phyloP scores from a whole-genome alignment of 2,329 filamentous ascomycete genomes.

The Sphaerulina musiva region DNA sequence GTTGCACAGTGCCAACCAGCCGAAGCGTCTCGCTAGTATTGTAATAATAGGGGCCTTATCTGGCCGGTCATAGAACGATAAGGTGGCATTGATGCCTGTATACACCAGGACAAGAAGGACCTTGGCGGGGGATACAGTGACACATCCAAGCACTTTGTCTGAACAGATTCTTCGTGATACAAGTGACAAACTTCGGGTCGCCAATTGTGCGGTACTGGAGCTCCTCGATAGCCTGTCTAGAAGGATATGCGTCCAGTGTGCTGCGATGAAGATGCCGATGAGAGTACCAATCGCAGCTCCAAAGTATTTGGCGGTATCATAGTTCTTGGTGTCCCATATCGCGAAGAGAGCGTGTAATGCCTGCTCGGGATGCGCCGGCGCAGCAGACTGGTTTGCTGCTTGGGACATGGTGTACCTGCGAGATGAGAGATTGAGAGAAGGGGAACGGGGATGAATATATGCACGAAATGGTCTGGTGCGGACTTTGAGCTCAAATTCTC shows the following conservation, averaged over 20 bases:
- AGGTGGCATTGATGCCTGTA: slow-evolving; percentile 16
- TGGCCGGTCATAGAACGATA: slow-evolving; percentile 19
- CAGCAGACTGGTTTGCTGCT: slow-evolving; percentile 1
- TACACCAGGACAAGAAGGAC: slow-evolving; percentile 11
- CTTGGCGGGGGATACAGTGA: slow-evolving; percentile 9
- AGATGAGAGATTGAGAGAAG: background rate
- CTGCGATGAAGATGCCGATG: slow-evolving; percentile 14
- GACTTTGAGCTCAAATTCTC: background rate
- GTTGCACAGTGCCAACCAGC: slow-evolving; percentile 25
- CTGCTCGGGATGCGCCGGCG: slow-evolving; percentile 7
- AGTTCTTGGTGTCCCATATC: slow-evolving; percentile 15
- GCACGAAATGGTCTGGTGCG: background rate
- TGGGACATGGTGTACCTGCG: slow-evolving; percentile 11
- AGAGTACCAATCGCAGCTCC: slow-evolving; percentile 13
- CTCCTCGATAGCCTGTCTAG: slow-evolving; percentile 5
- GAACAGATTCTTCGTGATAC: background rate
- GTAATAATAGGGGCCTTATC: slow-evolving; percentile 10
- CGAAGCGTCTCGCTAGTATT: slow-evolving; percentile 24
- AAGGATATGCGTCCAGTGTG: slow-evolving; percentile 12
- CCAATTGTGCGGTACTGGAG: background rate
- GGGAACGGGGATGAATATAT: background rate
- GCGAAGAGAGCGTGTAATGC: slow-evolving; percentile 12
- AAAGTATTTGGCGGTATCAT: slow-evolving; percentile 19
- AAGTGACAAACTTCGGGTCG: slow-evolving; percentile 1
- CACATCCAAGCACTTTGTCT: background rate